Conservation (phyloP, 2,329 filamentous ascomycete species). For the Alternaria gaisen region DNA sequence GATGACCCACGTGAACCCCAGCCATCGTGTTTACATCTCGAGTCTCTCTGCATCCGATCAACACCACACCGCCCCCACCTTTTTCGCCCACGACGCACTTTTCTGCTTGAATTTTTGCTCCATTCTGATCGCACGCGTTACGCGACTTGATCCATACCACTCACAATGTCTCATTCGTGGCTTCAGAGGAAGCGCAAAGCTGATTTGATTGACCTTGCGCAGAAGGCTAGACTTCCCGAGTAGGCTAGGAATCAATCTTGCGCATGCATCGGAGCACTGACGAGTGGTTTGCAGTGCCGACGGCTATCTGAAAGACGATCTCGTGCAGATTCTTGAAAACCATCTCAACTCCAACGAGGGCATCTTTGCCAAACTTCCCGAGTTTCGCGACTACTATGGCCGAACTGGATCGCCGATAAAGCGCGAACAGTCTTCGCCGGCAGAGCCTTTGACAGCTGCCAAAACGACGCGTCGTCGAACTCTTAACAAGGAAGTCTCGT, state of each 20-base stretch:
- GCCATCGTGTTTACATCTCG: constrained; percentile 34
- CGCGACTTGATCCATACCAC: constrained; percentile 55
- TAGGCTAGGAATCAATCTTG: constrained; percentile 52
- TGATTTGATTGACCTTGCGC: constrained; percentile 78
- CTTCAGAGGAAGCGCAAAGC: constrained; percentile 83
- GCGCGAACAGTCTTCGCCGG: constrained; percentile 51
- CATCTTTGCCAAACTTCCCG: constrained; percentile 69
- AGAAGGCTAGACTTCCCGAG: constrained; percentile 75
- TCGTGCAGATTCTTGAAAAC: constrained; percentile 62
- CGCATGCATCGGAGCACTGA: constrained; percentile 16
- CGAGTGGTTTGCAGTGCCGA: constrained; percentile 65
- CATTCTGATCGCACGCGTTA: constrained; percentile 57
- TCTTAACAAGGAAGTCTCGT: constrained; percentile 46
- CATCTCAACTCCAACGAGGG: constrained; percentile 68
- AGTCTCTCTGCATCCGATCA: constrained; percentile 30
- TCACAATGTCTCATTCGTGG: constrained; percentile 73
- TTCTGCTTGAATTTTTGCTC: constrained; percentile 24
- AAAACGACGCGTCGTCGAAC: constrained; percentile 48
- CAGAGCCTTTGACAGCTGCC: constrained; percentile 46
- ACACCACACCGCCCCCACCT: constrained; percentile 30
- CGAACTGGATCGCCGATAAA: constrained; percentile 66
- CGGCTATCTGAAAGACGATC: constrained; percentile 77
- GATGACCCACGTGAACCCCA: constrained; percentile 32
- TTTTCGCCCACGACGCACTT: constrained; percentile 25
- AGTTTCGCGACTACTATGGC: constrained; percentile 79